Conservation (phyloP, 345 rosid species). For the Theobroma cacao region DNA sequence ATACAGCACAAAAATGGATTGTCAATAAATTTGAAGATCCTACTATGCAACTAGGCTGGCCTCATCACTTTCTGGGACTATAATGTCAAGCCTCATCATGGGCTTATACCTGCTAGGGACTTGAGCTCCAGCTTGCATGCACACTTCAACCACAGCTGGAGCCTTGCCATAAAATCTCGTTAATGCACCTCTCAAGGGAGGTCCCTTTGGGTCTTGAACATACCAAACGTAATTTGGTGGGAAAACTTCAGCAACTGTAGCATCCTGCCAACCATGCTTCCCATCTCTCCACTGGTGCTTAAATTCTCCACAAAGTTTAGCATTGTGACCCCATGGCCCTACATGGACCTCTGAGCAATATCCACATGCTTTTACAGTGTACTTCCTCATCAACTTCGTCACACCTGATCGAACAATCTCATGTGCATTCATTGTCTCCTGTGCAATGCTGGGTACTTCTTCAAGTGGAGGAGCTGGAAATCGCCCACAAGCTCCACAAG, state of each 20-base stretch:
- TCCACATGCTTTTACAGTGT: slow-evolving; percentile 87
- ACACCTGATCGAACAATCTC: slow-evolving; percentile 60
- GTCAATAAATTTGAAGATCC: background rate
- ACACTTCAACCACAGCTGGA: slow-evolving; percentile 77
- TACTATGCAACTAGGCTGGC: slow-evolving; percentile 55
- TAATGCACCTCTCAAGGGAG: slow-evolving; percentile 52
- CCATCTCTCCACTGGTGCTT: slow-evolving; percentile 99
- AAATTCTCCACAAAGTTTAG: slow-evolving; percentile 81
- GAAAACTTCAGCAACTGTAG: slow-evolving; percentile 64
- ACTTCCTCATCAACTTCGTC: slow-evolving; percentile 64
- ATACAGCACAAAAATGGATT: background rate
- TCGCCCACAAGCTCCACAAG: slow-evolving; percentile 54
- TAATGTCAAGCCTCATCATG: slow-evolving; percentile 95
- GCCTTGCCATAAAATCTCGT: slow-evolving; percentile 84
- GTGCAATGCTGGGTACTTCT: slow-evolving; percentile 66
- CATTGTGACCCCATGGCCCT: slow-evolving; percentile 96
- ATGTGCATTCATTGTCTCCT: slow-evolving; percentile 77
- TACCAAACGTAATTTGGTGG: slow-evolving; percentile 87
- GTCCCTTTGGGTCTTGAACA: slow-evolving; percentile 61
- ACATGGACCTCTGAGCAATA: slow-evolving; percentile 91
- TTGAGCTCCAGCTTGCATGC: slow-evolving; percentile 74
- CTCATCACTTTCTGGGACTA: slow-evolving; percentile 75
- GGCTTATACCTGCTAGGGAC: slow-evolving; percentile 64
- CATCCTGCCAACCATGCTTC: slow-evolving; percentile 97
- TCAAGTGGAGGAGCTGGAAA: slow-evolving; percentile 48